These are phyloP conservation scores for Withania somnifera DNA, from an alignment of 305 asterid species.

Conservation along the genomic window DNA sequence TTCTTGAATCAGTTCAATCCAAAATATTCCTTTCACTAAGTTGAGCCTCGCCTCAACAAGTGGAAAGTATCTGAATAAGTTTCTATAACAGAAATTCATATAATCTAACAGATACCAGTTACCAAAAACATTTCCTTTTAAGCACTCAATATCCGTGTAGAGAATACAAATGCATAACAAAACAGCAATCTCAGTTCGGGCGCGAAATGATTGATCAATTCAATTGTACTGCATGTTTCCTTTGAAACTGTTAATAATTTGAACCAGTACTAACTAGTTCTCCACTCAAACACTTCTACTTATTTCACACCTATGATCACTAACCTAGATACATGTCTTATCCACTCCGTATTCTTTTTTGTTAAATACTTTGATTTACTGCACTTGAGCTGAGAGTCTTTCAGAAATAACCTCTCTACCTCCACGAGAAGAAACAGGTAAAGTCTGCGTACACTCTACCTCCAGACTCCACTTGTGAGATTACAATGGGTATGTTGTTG, in stretches of 20 bases:
- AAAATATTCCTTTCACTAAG: not conserved
- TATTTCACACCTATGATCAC: not conserved
- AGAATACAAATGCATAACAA: not conserved
- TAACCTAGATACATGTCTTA: no score
- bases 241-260: not conserved
- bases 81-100: not conserved
- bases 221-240: not conserved
- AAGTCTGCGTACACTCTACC: no score
- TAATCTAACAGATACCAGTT: not conserved
- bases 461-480: no score
- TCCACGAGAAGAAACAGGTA: no score
- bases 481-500: no score
- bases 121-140: not conserved
- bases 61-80: not conserved
- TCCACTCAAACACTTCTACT: not conserved
- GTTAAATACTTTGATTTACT: no score
- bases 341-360: no score
- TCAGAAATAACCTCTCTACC: no score
- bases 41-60: not conserved
- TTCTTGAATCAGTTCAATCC: not conserved
- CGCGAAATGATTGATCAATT: not conserved
- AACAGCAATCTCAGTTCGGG: not conserved
- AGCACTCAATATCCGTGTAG: not conserved
- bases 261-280: not conserved
- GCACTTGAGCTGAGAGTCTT: no score